These are phyloP conservation scores for Senecio squalidus DNA, from an alignment of 140 eudicot genomes.

Conservation along the genomic window DNA sequence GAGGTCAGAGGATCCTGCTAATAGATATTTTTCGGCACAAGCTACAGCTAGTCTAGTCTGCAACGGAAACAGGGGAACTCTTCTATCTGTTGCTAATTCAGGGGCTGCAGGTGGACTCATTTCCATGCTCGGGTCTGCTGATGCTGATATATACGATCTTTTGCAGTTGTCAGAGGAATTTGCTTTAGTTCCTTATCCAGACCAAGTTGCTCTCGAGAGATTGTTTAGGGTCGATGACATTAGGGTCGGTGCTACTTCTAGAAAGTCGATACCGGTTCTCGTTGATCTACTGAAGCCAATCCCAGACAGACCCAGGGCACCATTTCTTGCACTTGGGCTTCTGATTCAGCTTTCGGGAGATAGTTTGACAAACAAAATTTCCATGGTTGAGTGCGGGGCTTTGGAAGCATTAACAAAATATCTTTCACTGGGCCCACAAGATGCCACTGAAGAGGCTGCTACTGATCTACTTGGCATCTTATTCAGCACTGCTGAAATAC, in stretches of 20 bases:
- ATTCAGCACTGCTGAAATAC: constrained; percentile 81
- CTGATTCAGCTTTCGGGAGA: constrained; percentile 82
- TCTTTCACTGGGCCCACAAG: constrained; percentile 89
- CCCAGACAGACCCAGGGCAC: constrained; percentile 98
- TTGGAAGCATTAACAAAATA: constrained; percentile 90
- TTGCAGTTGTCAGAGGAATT: constrained; percentile 77
- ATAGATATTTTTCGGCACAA: constrained; percentile 94
- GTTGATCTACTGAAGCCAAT: constrained; percentile 95
- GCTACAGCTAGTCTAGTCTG: constrained; percentile 88
- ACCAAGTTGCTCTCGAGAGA: constrained; percentile 90
- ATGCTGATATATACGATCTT: constrained; percentile 68
- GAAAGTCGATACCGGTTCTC: constrained; percentile 93
- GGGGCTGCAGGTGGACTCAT: constrained; percentile 95
- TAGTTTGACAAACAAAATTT: constrained; percentile 70
- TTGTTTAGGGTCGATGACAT: constrained; percentile 95
- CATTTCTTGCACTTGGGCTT: constrained; percentile 87
- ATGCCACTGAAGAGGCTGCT: constrained; percentile 96
- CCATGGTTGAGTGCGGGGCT: constrained; percentile 99
- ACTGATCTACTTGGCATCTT: constrained; percentile 87
- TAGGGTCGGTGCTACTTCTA: constrained; percentile 87
- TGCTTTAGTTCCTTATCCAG: constrained; percentile 71
- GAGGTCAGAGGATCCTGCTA: constrained; percentile 77
- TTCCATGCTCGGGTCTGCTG: constrained; percentile 86
- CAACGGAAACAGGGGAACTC: constrained; percentile 98
- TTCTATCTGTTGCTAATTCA: constrained; percentile 93